Base-by-base conservation (phyloP, 2,329 filamentous ascomycete genomes). In the Ampelomyces quisqualis region DNA sequence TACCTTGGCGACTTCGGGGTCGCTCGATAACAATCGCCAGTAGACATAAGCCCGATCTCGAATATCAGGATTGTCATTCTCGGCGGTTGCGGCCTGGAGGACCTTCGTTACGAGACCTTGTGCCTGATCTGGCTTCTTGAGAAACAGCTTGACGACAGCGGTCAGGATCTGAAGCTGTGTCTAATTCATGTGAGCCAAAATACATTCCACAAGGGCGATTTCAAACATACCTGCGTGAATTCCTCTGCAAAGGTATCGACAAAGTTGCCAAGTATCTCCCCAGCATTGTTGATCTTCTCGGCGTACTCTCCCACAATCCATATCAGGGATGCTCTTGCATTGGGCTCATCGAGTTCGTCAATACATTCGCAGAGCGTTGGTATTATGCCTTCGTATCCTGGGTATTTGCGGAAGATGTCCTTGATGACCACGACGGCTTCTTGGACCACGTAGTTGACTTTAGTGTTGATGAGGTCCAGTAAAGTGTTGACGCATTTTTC, bases 271-370 rank as follows among this genome's bases (percentile, higher is more conserved):
- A 98, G 71, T 49, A 98, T 97, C 56, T 97, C 89, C 51, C 90
- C 90, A n/a, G 93, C 93, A 59, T 98, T 97, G 73, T 82, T 95
- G 62, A 98, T 98, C 77, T 98, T 98, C 74, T 98, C 93, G 1
- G 93, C 93, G 65, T 98, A 98, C 68, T 98, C 93, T 55, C 93
- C 93, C 5, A 98, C 91, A 55, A 98, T 97, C 93, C 93, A 98
- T 61, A 98, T 97, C 45, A 98, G 74, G 15, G 91, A 86, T 2
- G 87, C 90, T 60, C 93, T 78, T 5, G 93, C 93, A 58, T 90
- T 85, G 1, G 91, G 90, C 69, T 98, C 93, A 63, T 98, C 93
- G 53, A 98, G 71, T 57, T 98, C 93, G 59, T 98, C 93, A 47
- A 98, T 96, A 64, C 95, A 89, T 68, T 96, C 82, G 74, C 94